Percentiles rank a stretch among this genome's conserved stretches.
Evolutionary conservation across 768 basidiomycete species (phyloP).

Genomic region (Exidia glandulosa): DNA sequence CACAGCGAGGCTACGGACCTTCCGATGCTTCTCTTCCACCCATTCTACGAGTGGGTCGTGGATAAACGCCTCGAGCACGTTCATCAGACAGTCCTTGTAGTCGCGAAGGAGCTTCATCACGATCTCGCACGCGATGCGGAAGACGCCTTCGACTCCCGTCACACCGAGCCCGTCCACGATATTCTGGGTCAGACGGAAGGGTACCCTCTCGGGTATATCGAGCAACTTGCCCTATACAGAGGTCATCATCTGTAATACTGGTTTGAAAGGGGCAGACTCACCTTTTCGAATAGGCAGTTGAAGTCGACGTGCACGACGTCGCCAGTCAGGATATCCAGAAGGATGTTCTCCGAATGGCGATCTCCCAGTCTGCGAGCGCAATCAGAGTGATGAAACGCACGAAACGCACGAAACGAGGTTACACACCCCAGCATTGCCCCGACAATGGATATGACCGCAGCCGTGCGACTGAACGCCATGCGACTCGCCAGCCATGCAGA

Average conservation of each 20-base stretch:
- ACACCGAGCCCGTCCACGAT: slow-evolving; percentile 87
- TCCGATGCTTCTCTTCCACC: slow-evolving; percentile 69
- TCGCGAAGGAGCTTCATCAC: slow-evolving; percentile 77
- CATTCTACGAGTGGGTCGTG: slow-evolving; percentile 97
- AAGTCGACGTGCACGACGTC: slow-evolving; percentile 96
- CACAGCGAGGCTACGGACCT: slow-evolving; percentile 28
- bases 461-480: slow-evolving; percentile 75
- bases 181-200: slow-evolving; percentile 91
- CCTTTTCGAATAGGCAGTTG: slow-evolving; percentile 96
- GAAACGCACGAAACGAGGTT: not conserved
- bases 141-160: slow-evolving; percentile 90
- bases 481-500: slow-evolving; percentile 87
- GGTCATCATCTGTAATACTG: too few species aligned
- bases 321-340: slow-evolving; percentile 79
- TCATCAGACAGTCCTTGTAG: slow-evolving; percentile 90
- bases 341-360: slow-evolving; percentile 91
- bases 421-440: slow-evolving; percentile 89
- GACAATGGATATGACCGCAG: slow-evolving; percentile 98
- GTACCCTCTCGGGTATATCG: slow-evolving; percentile 83
- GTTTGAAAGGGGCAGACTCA: slow-evolving; percentile 17
- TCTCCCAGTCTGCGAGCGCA: slow-evolving; percentile 70
- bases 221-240: slow-evolving; percentile 56
- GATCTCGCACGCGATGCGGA: slow-evolving; percentile 83
- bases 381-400: not conserved
- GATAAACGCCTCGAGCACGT: slow-evolving; percentile 89